Conservation (phyloP, 257 asterid species). For the Euphrasia confusa region DNA sequence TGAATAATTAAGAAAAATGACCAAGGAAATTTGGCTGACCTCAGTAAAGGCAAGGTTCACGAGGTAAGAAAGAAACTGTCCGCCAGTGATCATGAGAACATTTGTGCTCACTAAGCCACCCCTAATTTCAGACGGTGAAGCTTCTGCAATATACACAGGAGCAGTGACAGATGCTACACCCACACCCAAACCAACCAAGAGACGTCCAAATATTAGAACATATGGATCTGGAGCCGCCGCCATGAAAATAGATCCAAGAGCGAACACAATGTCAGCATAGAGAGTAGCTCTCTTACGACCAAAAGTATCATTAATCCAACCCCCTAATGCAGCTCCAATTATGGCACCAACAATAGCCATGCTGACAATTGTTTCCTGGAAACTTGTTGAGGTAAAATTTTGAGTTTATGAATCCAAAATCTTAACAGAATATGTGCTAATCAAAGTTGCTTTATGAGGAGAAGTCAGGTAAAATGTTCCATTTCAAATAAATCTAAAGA, state of each 20-base stretch:
- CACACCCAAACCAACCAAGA: slow-evolving; percentile 80
- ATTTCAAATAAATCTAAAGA: background rate
- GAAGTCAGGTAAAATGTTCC: background rate
- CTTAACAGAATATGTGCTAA: slow-evolving; percentile 2
- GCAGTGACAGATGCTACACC: slow-evolving; percentile 98
- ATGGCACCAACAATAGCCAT: slow-evolving; percentile 96
- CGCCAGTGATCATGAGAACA: slow-evolving; percentile 96
- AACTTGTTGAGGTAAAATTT: slow-evolving; percentile 18
- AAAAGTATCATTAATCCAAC: slow-evolving; percentile 78
- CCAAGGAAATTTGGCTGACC: slow-evolving; percentile 41
- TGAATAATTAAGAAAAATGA: background rate
- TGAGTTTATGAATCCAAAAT: slow-evolving; percentile 8
- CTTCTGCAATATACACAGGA: slow-evolving; percentile 94
- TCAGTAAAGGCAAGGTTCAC: slow-evolving; percentile 94
- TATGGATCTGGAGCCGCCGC: slow-evolving; percentile 82
- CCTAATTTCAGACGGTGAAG: slow-evolving; percentile 85
- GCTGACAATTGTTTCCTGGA: slow-evolving; percentile 96
- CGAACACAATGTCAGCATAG: slow-evolving; percentile 78
- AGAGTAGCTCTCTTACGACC: slow-evolving; percentile 96
- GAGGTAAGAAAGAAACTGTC: slow-evolving; percentile 92
- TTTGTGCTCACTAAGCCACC: slow-evolving; percentile 97
- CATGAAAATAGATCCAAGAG: slow-evolving; percentile 74
- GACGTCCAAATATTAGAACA: slow-evolving; percentile 73
- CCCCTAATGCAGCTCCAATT: slow-evolving; percentile 85
- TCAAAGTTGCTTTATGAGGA: background rate